These are phyloP conservation scores for Phlebiopsis gigantea DNA, from an alignment of 768 basidiomycete species.

Conservation along the genomic window DNA sequence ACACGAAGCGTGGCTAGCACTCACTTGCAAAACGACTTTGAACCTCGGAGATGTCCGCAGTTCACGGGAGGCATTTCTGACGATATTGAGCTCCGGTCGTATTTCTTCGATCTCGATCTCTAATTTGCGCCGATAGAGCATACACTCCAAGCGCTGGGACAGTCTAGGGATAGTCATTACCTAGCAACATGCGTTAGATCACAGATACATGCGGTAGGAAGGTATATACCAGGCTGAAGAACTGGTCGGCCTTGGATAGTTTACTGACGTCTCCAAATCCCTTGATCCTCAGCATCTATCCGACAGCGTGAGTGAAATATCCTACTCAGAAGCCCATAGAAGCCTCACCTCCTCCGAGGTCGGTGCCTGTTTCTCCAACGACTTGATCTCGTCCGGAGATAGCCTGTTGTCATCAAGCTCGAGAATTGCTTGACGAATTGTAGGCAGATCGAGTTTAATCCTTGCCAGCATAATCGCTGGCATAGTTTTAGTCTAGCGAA, in stretches of 20 bases:
- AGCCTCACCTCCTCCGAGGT: conserved; percentile 70
- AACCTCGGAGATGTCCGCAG: conserved; percentile 60
- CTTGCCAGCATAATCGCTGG: conserved; percentile 81
- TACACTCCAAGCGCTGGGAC: conserved; percentile 66
- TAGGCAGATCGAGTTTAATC: conserved; percentile 58
- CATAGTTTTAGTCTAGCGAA: conserved; percentile 1
- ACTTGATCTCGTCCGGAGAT: conserved; percentile 70
- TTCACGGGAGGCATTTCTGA: conserved; percentile 68
- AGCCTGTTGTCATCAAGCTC: conserved; percentile 65
- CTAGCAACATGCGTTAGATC: conserved; percentile 31
- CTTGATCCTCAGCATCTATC: conserved; percentile 57
- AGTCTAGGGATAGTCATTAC: conserved; percentile 77
- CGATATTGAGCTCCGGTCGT: conserved; percentile 70
- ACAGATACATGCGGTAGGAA: neutral
- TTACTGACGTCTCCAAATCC: conserved; percentile 68
- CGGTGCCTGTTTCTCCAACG: conserved; percentile 70
- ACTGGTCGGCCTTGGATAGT: conserved; percentile 80
- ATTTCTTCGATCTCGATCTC: conserved; percentile 82
- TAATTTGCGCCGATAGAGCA: conserved; percentile 79
- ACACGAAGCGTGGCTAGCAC: no score
- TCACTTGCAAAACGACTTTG: conserved; percentile 64
- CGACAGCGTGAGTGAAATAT: neutral
- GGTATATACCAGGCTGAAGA: conserved; percentile 60
- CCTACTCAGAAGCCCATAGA: neutral
- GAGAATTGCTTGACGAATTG: conserved; percentile 68